Base-by-base conservation (phyloP, 805 yeast species). In the Wickerhamiella cacticola region DNA sequence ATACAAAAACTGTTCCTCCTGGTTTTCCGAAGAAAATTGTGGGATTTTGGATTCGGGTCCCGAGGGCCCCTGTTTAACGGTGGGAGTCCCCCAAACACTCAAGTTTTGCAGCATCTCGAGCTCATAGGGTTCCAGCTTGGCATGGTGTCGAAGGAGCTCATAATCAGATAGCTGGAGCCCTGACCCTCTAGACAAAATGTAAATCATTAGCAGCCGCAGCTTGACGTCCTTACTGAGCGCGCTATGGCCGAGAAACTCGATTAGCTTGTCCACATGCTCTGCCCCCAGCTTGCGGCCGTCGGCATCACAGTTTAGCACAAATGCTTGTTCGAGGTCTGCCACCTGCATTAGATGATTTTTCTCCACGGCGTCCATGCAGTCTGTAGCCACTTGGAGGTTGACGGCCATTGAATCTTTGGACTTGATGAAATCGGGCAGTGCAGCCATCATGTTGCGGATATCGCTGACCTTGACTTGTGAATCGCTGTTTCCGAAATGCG, bases 271-370 rank as follows among this genome's bases (percentile, higher is more conserved):
- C 26, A 82, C 78, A 21, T 83, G 64, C 46, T 73, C 70, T 55
- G 75, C 75, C 40, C 60, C 59, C 40, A 73, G 72, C 54, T 74
- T 74, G 23, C 72, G 72, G 2, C 89, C 87, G 53, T 84, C 82
- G 41, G 78, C 69, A 48, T 78, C 79, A 2, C 73, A 62, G 19
- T 94, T 94, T 38, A 76, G 76, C 3, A 86, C 83, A 53, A 87
- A 71, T 16, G 79, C 75, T 64, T 88, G 96, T 64, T 92, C 97
- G 50, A 87, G 72, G 53, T 84, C 92, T 1, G 95, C 85, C 16
- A 83, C 69, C 51, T 77, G 85, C 7, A 81, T 78, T 53, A 86
- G 65, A 36, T 74, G 71, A 52, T 78, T 69, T 24, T 68, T 70
- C 44, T 78, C 74, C 59, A 80, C 78, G 13, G 72, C 64, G 23